A percentile compares a stretch with the other conserved stretches of the same genome.
These are phyloP conservation scores for Thraustochytrium striatum DNA, from an alignment of 352 stramenopile genomes.

Conservation along the genomic window DNA sequence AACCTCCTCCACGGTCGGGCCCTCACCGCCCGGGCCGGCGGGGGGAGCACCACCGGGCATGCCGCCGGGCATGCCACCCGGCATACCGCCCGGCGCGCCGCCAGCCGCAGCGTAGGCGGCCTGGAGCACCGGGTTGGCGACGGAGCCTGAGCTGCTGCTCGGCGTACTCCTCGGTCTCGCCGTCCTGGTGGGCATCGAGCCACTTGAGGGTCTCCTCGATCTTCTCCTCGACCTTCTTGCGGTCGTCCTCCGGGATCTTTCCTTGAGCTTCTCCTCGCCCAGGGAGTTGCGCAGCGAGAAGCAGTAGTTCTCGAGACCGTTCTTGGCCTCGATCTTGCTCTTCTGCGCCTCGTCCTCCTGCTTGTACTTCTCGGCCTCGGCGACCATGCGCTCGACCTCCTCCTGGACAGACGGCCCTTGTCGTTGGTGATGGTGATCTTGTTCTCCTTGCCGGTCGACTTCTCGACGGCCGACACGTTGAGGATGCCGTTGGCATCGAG, in stretches of 20 bases:
- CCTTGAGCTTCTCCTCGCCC: conserved; percentile 69
- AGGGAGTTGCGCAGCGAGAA: conserved; percentile 75
- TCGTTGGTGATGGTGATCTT: conserved; percentile 93
- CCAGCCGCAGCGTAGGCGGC: conserved; percentile 59
- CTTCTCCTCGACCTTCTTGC: conserved; percentile 62
- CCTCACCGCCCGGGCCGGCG: conserved; percentile 28
- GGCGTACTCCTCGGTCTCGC: conserved; percentile 82
- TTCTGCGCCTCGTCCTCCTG: conserved; percentile 73
- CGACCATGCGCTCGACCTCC: conserved; percentile 85
- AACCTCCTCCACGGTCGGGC: conserved; percentile 56
- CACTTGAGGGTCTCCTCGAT: conserved; percentile 75
- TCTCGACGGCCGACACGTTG: conserved; percentile 65
- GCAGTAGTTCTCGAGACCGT: conserved; percentile 78
- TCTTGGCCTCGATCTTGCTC: conserved; percentile 70
- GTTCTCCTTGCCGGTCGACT: conserved; percentile 82
- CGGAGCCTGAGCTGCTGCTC: no score
- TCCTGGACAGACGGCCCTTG: conserved; percentile 79
- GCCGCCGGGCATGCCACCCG: conserved; percentile 63
- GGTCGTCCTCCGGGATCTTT: conserved; percentile 68
- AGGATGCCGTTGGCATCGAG: conserved; percentile 70
- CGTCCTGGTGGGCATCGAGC: conserved; percentile 71
- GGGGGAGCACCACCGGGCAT: conserved; percentile 63
- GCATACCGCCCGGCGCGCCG: conserved; percentile 56
- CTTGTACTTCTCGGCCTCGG: conserved; percentile 84
- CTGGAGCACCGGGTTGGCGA: no score